Base-by-base conservation (phyloP, 805 yeast genomes). In the Cyberlindnera japonica region DNA sequence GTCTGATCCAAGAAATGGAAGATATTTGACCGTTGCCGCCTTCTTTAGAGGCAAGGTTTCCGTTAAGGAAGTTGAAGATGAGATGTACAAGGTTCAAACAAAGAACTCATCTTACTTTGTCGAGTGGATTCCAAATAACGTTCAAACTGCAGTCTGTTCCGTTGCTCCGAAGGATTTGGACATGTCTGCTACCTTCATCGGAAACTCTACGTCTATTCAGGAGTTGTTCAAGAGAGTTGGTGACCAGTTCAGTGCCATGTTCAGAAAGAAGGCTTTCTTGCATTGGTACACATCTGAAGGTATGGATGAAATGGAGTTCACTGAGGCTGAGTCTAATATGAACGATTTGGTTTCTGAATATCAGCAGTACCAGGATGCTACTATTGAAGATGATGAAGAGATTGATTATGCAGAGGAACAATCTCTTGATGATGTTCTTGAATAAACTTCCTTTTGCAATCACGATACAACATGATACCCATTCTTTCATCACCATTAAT, bases 241-340 rank as follows among this genome's bases (percentile, higher is more conserved):
- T 73, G 81, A 81, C 65, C 95, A 91, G 74, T 91, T 91, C 71
- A 97, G 91, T 68, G 81, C 91, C 62, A 91, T 91, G 99, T 91
- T 89, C 75, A 79, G 93, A 63, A 93, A 91, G 83, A 88, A 98
- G 69, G 99, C 99, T 38, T 91, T 93, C 65, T 98, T 91, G 54
- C 99, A 91, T 74, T 93, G 98, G 98, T 91, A 89, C 63, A 98
- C 95, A 38, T 95, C 97, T 63, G 99, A 91, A 72, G 98, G 99
- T 74, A 91, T 91, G 98, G 99, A 91, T 69, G 98, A 91, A 72
- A 97, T 97, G 65, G 98, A 91, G 71, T 93, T 91, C 68, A 83
- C 91, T 46, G 98, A 93, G 73, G 98, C 98, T 46, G 90, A 97
- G 74, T 98, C 85, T 68, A 95, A 93, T 64, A 79, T 91, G 69